These are phyloP conservation scores for Piromyces sp. DNA, from an alignment of 192 early-diverging fungal genomes.

Conservation along the genomic window DNA sequence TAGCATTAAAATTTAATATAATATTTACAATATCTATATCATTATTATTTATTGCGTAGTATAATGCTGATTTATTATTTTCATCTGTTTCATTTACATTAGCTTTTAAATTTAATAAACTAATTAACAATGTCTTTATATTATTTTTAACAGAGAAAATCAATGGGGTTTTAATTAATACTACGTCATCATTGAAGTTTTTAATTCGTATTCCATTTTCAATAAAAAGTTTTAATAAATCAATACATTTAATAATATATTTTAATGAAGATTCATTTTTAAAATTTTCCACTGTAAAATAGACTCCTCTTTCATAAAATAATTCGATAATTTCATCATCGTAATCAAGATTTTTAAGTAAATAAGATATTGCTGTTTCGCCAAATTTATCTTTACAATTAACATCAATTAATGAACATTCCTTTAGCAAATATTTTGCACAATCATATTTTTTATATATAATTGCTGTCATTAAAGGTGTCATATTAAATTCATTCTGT, in stretches of 20 bases:
- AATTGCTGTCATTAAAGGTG: not conserved
- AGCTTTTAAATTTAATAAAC: not conserved
- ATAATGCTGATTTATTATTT: not conserved
- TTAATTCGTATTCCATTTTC: not conserved
- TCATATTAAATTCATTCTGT: not conserved
- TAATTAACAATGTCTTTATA: not conserved
- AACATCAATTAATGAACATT: not conserved
- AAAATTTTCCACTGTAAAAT: not conserved
- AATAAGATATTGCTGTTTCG: not conserved
- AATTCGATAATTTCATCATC: not conserved
- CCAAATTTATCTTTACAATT: not conserved
- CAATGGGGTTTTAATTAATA: not conserved
- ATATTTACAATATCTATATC: not conserved
- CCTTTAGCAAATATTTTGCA: not conserved
- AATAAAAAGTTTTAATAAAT: not conserved
- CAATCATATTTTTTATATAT: not conserved
- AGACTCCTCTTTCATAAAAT: not conserved
- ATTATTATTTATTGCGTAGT: not conserved
- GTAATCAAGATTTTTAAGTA: not conserved
- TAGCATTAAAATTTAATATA: not conserved
- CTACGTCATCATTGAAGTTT: not conserved
- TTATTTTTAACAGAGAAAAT: not conserved
- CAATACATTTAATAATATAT: not conserved
- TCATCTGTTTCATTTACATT: not conserved
- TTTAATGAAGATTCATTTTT: not conserved